Conservation (phyloP, 2,329 filamentous ascomycete genomes). For the Fusarium camptoceras region DNA sequence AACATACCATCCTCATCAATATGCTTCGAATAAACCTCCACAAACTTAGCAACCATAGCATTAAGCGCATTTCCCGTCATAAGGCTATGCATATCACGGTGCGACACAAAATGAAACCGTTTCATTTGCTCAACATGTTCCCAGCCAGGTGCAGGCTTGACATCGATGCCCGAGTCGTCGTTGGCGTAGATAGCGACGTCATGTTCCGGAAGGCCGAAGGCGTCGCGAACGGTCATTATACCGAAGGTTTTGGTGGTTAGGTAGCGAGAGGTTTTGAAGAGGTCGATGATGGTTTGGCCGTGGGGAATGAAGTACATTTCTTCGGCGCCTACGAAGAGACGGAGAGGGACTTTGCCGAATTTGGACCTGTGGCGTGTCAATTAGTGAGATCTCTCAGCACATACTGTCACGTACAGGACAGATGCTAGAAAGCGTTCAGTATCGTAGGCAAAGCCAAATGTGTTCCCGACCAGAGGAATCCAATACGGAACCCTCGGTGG, state of each 20-base stretch:
- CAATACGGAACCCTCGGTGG: conserved; percentile 33
- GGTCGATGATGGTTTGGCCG: conserved; percentile 20
- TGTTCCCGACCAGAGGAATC: conserved; percentile 32
- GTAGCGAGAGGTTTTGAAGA: conserved; percentile 31
- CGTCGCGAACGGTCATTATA: conserved; percentile 31
- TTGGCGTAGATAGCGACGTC: conserved; percentile 18
- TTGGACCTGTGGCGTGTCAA: conserved; percentile 25
- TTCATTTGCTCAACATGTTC: conserved; percentile 18
- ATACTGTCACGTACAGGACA: not conserved
- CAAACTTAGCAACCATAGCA: conserved; percentile 17
- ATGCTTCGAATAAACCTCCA: conserved; percentile 8
- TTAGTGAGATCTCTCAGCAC: rapidly evolving
- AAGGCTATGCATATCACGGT: conserved; percentile 21
- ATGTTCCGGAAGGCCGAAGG: conserved; percentile 24
- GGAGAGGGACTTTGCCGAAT: conserved; percentile 33
- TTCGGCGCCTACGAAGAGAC: conserved; percentile 31
- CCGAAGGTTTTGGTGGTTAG: conserved; percentile 30
- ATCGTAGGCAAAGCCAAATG: conserved; percentile 28
- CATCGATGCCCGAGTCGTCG: conserved; percentile 24
- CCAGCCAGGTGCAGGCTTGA: conserved; percentile 24
- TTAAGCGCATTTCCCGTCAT: conserved; percentile 17
- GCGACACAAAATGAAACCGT: conserved; percentile 29
- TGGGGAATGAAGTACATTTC: conserved; percentile 39
- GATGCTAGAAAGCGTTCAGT: conserved; percentile 30
- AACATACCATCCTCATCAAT: conserved; percentile 19